Conservation (phyloP, 257 asterid genomes). For the Asclepias syriaca region DNA sequence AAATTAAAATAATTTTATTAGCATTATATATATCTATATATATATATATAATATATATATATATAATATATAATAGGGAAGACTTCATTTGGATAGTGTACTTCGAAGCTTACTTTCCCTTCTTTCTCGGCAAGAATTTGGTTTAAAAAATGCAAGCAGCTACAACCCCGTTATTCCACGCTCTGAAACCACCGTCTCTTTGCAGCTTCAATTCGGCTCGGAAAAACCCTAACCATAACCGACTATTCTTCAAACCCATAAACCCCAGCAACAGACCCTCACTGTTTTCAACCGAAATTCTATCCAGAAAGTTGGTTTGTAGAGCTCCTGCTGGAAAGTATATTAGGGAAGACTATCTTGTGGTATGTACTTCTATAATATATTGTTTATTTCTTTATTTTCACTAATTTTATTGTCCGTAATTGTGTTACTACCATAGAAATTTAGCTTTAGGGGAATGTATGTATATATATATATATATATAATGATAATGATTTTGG, state of each 20-base stretch:
- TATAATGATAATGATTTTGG: no score
- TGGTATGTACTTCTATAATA: conserved; percentile 41
- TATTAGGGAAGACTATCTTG: conserved; percentile 87
- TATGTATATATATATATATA: no score
- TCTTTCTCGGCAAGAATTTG: neutral
- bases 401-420: neutral
- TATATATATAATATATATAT: no score
- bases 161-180: conserved; percentile 29
- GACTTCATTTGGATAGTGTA: neutral
- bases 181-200: conserved; percentile 32
- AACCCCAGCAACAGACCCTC: conserved; percentile 30
- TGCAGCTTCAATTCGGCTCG: conserved; percentile 16
- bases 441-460: neutral
- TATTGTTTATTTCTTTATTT: neutral
- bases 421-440: neutral
- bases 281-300: conserved; percentile 33
- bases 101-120: neutral
- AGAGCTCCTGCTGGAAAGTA: conserved; percentile 63
- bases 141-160: conserved; percentile 40
- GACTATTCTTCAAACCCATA: conserved; percentile 25
- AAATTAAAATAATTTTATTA: no score
- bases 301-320: conserved; percentile 52
- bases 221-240: conserved; percentile 32
- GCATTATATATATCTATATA: no score
- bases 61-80: no score